phyloP scores from a whole-genome alignment of 2,329 filamentous ascomycete genomes.

The Penicillium sp. region DNA sequence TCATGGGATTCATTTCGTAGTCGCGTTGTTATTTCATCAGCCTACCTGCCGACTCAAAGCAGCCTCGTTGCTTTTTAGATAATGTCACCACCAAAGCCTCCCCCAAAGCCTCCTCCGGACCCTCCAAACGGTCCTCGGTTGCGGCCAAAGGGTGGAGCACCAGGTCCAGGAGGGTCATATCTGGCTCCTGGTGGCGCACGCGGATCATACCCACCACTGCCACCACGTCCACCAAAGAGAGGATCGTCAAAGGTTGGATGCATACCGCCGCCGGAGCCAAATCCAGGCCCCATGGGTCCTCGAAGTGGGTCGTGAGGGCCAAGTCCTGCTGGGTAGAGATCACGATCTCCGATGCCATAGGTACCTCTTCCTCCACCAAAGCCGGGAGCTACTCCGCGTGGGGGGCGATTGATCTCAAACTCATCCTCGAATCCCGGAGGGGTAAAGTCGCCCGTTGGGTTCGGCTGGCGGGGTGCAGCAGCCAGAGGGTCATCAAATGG shows the following conservation, averaged over 20 bases:
- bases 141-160: conserved; percentile 52
- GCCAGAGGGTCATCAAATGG: conserved; percentile 69
- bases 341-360: conserved; percentile 75
- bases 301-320: conserved; percentile 82
- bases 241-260: conserved; percentile 94
- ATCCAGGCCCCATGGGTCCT: conserved; percentile 62
- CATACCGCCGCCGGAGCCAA: conserved; percentile 76
- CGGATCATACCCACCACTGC: conserved; percentile 60
- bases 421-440: conserved; percentile 95
- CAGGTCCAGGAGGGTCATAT: conserved; percentile 83
- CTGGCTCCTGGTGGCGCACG: conserved; percentile 83
- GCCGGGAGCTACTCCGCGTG: conserved; percentile 49
- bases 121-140: conserved; percentile 47
- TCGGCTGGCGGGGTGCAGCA: conserved; percentile 58
- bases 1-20: neutral
- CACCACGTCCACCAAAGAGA: conserved; percentile 65
- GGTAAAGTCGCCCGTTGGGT: conserved; percentile 72
- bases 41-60: neutral
- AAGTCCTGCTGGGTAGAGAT: conserved; percentile 82
- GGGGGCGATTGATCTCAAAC: conserved; percentile 73
- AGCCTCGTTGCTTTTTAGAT: conserved; percentile 28
- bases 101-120: conserved; percentile 37
- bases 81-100: conserved; percentile 50
- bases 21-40: neutral
- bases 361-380: conserved; percentile 56